Conservation (phyloP, 495 filamentous ascomycete genomes). For the Xylaria nigripes region DNA sequence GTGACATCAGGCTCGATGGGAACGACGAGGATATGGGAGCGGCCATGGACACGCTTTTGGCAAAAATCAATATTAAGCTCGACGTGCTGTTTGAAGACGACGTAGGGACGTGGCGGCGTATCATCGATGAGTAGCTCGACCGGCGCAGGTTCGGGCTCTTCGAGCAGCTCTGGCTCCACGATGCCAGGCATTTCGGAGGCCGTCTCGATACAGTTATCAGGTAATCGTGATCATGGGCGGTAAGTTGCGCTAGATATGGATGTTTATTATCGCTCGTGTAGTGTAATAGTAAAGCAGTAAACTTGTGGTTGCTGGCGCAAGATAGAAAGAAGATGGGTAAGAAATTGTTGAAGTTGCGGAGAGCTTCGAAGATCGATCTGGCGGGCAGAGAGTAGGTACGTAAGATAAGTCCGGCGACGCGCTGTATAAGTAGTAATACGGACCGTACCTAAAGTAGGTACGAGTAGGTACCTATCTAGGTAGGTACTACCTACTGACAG, state of each 20-base stretch:
- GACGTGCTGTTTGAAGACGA: conserved; percentile 72
- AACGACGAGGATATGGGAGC: conserved; percentile 70
- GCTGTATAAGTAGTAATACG: background rate
- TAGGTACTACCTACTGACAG: too few species aligned
- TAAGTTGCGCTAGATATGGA: background rate
- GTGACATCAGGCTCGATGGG: conserved; percentile 53
- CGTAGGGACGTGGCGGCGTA: conserved; percentile 36
- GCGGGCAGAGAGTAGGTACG: background rate
- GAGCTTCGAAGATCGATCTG: background rate
- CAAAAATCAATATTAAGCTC: conserved; percentile 82
- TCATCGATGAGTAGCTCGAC: conserved; percentile 26
- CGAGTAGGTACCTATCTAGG: too few species aligned
- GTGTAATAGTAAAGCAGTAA: background rate
- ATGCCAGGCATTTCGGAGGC: conserved; percentile 22
- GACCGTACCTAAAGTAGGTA: too few species aligned
- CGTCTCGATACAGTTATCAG: conserved; percentile 13
- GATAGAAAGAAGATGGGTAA: background rate
- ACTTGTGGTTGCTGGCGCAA: background rate
- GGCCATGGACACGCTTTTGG: conserved; percentile 64
- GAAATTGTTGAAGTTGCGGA: background rate
- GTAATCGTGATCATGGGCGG: conserved; percentile 17
- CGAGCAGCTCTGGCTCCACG: conserved; percentile 18
- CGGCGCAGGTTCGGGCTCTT: conserved; percentile 17
- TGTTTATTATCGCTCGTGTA: background rate
- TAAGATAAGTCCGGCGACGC: conserved; percentile 4